Percentiles rank a stretch among this genome's conserved stretches.
These are phyloP conservation scores for Leishmania amazonensis DNA, from an alignment of 208 protist genomes.

Conservation along the genomic window DNA sequence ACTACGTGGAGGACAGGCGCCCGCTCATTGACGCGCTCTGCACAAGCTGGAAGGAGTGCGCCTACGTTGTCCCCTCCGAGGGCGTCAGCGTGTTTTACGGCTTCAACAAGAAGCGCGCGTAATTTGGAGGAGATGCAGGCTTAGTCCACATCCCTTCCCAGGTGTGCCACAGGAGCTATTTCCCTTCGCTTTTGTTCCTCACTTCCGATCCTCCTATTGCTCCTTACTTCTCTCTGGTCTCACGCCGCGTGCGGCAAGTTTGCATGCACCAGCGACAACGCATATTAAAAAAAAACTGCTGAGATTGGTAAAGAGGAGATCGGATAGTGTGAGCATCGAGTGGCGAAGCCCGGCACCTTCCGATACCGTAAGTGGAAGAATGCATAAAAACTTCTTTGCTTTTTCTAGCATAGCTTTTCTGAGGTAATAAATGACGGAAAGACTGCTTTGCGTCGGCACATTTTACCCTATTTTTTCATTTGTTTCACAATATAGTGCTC, in stretches of 20 bases:
- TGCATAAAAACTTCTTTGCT: background rate
- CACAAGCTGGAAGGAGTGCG: slow-evolving; percentile 62
- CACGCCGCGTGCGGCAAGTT: background rate
- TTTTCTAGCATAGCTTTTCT: background rate
- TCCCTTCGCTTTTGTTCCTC: background rate
- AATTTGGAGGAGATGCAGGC: background rate
- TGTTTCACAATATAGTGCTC: background rate
- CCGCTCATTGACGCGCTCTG: slow-evolving; percentile 50
- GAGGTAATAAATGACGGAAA: background rate
- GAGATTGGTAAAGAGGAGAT: background rate
- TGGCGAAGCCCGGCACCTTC: background rate
- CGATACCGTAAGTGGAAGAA: background rate
- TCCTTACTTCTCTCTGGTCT: background rate
- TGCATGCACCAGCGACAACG: background rate
- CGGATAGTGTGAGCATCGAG: background rate
- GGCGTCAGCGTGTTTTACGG: slow-evolving; percentile 76
- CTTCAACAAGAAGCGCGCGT: slow-evolving; percentile 36
- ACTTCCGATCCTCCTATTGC: background rate
- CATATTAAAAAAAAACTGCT: background rate
- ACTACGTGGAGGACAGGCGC: slow-evolving; percentile 68
- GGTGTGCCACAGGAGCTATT: background rate
- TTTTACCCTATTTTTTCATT: background rate
- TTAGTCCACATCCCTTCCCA: background rate
- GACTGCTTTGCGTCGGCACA: slow-evolving; percentile 4
- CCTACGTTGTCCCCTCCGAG: slow-evolving; percentile 80